Evolutionary conservation across 2,329 filamentous ascomycete genomes (phyloP), one percentile per base, ranked within the genome.

Genomic region (Zopfia rhizophila): DNA sequence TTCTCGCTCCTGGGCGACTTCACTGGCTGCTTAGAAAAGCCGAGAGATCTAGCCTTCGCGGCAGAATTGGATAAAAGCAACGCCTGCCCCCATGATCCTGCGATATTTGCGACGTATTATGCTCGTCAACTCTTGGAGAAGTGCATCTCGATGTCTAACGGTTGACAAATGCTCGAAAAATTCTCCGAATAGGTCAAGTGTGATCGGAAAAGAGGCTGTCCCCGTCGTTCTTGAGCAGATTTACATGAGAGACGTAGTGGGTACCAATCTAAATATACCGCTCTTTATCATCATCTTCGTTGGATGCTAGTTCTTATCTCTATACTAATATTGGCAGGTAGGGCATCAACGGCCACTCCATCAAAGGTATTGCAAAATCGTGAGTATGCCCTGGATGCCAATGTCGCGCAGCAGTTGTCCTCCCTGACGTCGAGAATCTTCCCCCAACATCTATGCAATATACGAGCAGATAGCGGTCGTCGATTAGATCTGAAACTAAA

Each of bases 11-110:
- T 16, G 6, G 13, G 12, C 5, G 13, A 16, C 17, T 16, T 31
- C 28, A 45, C 40, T 28, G 14, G 38, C 11, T 38, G 28, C 38
- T 46, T 52, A 43, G 38, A 38, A 48, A 38, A 46, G 45, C 54
- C 30, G 25, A 35, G 36, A 27, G 38, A n/a, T 53, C 52, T 49
- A 43, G 51, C 14, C 51, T 44, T 44, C 16, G 43, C 49, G 52
- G 52, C 45, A 54, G 45, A 56, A 56, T 28, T 55, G 55, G 53
- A 46, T 56, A 58, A 58, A 58, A 47, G 48, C 43, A 24, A 14
- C 14, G 31, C 10, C 8, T 5, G 12, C 40, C 35, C n/a, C 35
- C 46, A 33, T 39, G 35, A 44, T 44, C 39, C 28, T 40, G 19
- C 27, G 32, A 25, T 29, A 12, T 8, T 28, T 13, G 27, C 25